Base-by-base conservation (phyloP, 345 rosid species). In the Populus alba region DNA sequence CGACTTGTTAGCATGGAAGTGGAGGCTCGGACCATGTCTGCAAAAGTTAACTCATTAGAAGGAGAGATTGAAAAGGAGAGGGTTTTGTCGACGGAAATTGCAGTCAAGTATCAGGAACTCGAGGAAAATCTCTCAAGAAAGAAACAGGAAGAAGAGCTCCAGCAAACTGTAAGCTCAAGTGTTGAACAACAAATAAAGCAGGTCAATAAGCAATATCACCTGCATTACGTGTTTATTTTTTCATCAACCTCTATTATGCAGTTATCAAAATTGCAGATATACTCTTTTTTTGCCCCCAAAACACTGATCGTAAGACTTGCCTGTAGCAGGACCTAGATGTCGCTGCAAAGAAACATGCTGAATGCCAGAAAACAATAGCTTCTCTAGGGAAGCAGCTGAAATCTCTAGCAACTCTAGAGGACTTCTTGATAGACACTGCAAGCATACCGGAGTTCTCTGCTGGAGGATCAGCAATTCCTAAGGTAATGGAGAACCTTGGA, bases 401-500 rank as follows among this genome's bases (percentile, higher is more conserved):
- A 62, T 95, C 99, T 78, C 92, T 95, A 67, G 99, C 98, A 77
- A 93, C 98, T 23, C 87, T 93, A 22, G 98, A 95, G 83, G 99
- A 95, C 82, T 95, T 95, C 88, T 87, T 95, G 79, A 84, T 90
- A 3, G 98, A 95, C 86, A 91, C 97, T 57, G 78, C 85, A 5
- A 85, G 88, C 82, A 78, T 90, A 81, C 88, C 89, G 0, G 89
- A 84, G 66, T 82, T 88, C 55, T 65, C 86, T 74, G 71, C 69
- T 2, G 80, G 69, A 61, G 81, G 76, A 83, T 70, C 87, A 39
- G 65, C 74, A 73, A 68, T 75, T 72, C 77, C 84, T 33, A 75
- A 55, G 72, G 74, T 49, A 71, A 74, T 74, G 86, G 79, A 63
- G 97, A 90, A 80, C 85, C 78, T 27, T 87, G 97, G 94, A 93